These are phyloP conservation scores for Diaporthe caulivora DNA, from an alignment of 2,329 filamentous ascomycete genomes.

Conservation along the genomic window DNA sequence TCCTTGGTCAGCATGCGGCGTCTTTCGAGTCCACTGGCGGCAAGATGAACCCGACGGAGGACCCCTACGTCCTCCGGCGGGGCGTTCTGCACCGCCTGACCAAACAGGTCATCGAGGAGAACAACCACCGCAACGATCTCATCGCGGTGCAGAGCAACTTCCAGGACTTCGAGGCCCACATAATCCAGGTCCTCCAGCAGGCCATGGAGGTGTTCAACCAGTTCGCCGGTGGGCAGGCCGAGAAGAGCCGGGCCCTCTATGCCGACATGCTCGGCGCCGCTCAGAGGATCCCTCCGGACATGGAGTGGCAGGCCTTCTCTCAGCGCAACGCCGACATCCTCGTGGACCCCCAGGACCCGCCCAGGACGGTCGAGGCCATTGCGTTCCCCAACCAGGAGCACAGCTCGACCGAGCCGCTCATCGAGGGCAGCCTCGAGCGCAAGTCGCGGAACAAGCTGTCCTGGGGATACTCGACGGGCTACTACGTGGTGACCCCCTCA, in stretches of 20 bases:
- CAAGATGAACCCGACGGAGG: constrained; percentile 77
- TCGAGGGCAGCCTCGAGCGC: constrained; percentile 89
- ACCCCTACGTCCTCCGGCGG: constrained; percentile 89
- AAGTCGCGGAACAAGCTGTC: constrained; percentile 89
- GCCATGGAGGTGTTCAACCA: constrained; percentile 87
- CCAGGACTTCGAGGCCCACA: constrained; percentile 85
- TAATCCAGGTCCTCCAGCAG: constrained; percentile 85
- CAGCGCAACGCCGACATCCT: constrained; percentile 78
- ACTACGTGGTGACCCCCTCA: constrained; percentile 91
- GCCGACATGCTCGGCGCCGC: constrained; percentile 83
- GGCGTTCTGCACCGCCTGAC: constrained; percentile 86
- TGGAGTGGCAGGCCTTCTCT: constrained; percentile 92
- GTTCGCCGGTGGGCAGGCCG: constrained; percentile 82
- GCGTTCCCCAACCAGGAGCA: constrained; percentile 93
- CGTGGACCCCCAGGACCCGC: constrained; percentile 80
- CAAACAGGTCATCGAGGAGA: constrained; percentile 94
- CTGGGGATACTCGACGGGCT: constrained; percentile 81
- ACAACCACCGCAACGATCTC: constrained; percentile 93
- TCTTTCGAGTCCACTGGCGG: constrained; percentile 81
- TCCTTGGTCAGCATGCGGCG: constrained; percentile 88
- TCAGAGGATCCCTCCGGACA: constrained; percentile 83
- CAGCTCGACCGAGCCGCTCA: constrained; percentile 80
- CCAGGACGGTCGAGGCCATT: constrained; percentile 80
- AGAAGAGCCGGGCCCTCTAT: constrained; percentile 85
- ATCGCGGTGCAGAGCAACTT: constrained; percentile 94